These are phyloP conservation scores for Liquidambar formosana DNA, from an alignment of 164 flowering plant genomes.

Conservation along the genomic window DNA sequence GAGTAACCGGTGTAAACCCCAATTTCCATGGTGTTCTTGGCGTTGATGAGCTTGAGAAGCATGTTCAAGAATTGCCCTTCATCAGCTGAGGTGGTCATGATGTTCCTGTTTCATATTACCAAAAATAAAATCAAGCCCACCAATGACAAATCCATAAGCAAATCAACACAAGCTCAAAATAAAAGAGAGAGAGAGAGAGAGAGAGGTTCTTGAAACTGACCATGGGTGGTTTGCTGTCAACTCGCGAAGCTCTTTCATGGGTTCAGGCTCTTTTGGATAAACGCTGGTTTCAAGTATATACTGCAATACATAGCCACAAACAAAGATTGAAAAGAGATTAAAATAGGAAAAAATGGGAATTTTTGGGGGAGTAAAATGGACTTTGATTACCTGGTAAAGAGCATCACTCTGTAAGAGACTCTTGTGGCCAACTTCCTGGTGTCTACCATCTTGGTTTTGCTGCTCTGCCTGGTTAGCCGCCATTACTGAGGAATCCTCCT, in stretches of 20 bases:
- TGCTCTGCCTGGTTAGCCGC: constrained; percentile 21
- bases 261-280: constrained; percentile 45
- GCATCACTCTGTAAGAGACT: constrained; percentile 85
- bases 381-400: constrained; percentile 63
- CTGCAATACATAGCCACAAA: constrained; percentile 17
- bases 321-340: background rate
- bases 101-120: constrained; percentile 28
- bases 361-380: background rate
- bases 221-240: constrained; percentile 50
- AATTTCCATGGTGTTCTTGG: constrained; percentile 62
- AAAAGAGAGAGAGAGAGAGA: background rate
- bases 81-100: constrained; percentile 53
- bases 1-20: constrained; percentile 64
- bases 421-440: constrained; percentile 90
- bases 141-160: no score
- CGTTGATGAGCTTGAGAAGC: constrained; percentile 49
- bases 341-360: no score
- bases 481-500: constrained; percentile 5
- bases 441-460: constrained; percentile 25
- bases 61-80: constrained; percentile 50
- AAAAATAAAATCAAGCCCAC: no score
- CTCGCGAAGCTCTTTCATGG: constrained; percentile 48
- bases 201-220: constrained; percentile 15
- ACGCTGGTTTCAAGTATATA: constrained; percentile 52
- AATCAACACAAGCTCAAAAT: no score